These are phyloP conservation scores for Gorgonomyces haynaldii DNA, from an alignment of 192 early-diverging fungal genomes.

Conservation along the genomic window DNA sequence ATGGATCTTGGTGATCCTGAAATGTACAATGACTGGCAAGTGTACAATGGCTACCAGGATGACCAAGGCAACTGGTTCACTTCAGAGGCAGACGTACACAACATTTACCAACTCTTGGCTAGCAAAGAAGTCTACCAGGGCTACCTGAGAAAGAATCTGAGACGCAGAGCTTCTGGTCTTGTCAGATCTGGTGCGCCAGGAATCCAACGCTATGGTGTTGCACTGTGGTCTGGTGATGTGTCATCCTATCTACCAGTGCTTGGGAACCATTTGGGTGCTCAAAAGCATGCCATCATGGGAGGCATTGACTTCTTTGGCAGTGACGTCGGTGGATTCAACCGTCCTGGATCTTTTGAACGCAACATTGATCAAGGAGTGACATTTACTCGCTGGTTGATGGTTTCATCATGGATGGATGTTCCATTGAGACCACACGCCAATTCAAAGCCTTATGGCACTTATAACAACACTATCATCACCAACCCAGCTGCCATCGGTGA, in stretches of 20 bases:
- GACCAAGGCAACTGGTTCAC: slow-evolving; percentile 8
- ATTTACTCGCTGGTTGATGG: slow-evolving; percentile 7
- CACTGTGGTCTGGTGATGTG: slow-evolving; percentile 13
- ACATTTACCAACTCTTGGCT: slow-evolving; percentile 12
- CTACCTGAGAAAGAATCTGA: slow-evolving; percentile 4
- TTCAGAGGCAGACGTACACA: slow-evolving; percentile 4
- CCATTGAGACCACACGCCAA: slow-evolving; percentile 8
- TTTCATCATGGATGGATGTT: slow-evolving; percentile 10
- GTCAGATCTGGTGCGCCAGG: slow-evolving; percentile 10
- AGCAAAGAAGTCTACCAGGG: slow-evolving; percentile 7
- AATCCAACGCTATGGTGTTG: slow-evolving; percentile 10
- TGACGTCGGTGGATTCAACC: slow-evolving; percentile 12
- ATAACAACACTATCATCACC: slow-evolving; percentile 6
- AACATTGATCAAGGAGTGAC: slow-evolving; percentile 1
- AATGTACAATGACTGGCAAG: slow-evolving; percentile 4
- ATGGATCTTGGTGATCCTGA: slow-evolving; percentile 13
- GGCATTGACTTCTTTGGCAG: slow-evolving; percentile 10
- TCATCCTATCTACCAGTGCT: not conserved
- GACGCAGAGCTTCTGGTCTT: slow-evolving; percentile 1
- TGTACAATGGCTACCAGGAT: slow-evolving; percentile 7
- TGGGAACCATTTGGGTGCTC: slow-evolving; percentile 6
- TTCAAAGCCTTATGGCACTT: not conserved
- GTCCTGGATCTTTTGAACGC: not conserved
- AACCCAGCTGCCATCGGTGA: slow-evolving; percentile 7
- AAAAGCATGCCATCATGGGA: slow-evolving; percentile 12